Evolutionary conservation across 2,329 filamentous ascomycete species (phyloP).

Genomic region (Fusarium mundagurra): DNA sequence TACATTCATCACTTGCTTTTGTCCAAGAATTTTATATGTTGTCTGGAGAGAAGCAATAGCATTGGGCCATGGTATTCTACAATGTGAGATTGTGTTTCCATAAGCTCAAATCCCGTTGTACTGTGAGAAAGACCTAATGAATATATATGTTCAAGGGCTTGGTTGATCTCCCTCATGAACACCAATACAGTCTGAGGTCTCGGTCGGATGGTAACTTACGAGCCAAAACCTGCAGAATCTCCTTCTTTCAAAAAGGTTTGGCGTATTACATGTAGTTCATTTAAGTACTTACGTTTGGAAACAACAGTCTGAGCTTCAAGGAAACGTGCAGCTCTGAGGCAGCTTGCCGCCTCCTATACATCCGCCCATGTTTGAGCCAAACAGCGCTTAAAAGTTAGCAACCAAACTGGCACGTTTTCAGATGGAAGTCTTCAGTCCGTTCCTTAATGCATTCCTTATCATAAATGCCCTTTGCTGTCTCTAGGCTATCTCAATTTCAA

Average conservation of each 20-base stretch:
- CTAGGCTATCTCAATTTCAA: too few species aligned
- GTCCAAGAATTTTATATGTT: neutral
- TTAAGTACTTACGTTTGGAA: neutral
- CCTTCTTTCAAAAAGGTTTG: neutral
- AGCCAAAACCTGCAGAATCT: too few species aligned
- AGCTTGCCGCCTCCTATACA: neutral
- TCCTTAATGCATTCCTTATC: accelerated
- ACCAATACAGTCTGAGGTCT: accelerated
- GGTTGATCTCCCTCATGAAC: too few species aligned
- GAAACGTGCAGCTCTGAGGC: neutral
- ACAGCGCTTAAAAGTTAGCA: neutral
- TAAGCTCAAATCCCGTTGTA: too few species aligned
- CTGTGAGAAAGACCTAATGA: too few species aligned
- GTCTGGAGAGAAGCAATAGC: accelerated
- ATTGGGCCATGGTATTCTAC: accelerated
- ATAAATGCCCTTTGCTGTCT: neutral
- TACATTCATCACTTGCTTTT: neutral
- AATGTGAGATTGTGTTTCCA: neutral
- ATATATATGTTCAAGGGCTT: neutral
- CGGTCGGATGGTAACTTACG: too few species aligned
- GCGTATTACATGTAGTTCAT: neutral
- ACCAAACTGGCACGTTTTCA: neutral
- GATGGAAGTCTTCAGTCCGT: accelerated
- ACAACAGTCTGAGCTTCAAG: neutral
- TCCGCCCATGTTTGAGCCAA: neutral